Evolutionary conservation across 768 basidiomycete species (phyloP), one percentile per base, ranked within the genome.

Genomic region (Termitomyces sp.): DNA sequence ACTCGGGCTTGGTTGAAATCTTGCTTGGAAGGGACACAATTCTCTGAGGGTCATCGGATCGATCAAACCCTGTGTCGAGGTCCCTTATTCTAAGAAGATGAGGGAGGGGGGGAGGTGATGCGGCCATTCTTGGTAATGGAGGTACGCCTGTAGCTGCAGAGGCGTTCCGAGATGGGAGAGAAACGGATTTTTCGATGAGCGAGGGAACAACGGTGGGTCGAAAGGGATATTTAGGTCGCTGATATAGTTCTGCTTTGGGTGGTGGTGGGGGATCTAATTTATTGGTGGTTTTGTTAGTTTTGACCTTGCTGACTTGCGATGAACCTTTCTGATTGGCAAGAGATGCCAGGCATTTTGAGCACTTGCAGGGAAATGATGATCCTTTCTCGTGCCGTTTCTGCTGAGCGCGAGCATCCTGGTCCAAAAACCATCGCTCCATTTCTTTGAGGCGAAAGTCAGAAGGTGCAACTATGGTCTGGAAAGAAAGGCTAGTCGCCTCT

Each of bases 401-500:
- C 34, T 53, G 69, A 17, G 69, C 68, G 34, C 75, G 74, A 59
- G 74, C 75, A 49, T 80, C 77, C 54, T 85, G 81, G 30, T 79
- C 73, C 56, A 80, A 75, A 63, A 87, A 81, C 88, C 88, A 90
- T 56, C 81, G 83, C 64, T 90, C 88, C 82, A 90, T 87, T 68
- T 88, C 87, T 69, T 87, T 87, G 37, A 89, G 70, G 19, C 86
- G 78, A 65, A 90, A 90, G 66, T 90, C 88, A 34, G 79, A 66
- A 3, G 88, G 86, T 1, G 88, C 86, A 48, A 86, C 76, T 39
- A 88, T 71, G 11, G 85, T 85, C 59, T 84, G 82, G 69, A 88
- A 89, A 32, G 79, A 73, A 52, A 61, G 57, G 5, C 35, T 75
- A 70, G 17, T 69, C 67, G 34, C 75, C 68, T 49, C 74, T 23